phyloP scores from a whole-genome alignment of 176 grass and related monocot genomes.

The Secale cereale region DNA sequence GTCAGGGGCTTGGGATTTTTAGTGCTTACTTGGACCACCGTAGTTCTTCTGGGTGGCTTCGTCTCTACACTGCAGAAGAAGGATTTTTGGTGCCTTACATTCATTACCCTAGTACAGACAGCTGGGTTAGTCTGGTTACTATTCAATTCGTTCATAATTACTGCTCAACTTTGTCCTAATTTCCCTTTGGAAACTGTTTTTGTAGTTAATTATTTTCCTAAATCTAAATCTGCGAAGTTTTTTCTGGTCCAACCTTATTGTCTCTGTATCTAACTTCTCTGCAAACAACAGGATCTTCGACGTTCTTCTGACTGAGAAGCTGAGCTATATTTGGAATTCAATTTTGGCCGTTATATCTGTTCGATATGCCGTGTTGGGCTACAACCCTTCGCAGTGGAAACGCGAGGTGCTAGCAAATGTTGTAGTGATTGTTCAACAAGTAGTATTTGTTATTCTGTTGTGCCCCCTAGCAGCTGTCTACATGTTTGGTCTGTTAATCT shows the following conservation, averaged over 20 bases:
- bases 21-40: neutral
- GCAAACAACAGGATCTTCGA: neutral
- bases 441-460: neutral
- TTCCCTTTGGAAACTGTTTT: too few relatives aligned
- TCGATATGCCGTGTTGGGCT: neutral
- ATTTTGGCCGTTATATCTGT: fast-evolving
- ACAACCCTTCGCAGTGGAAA: neutral
- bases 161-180: neutral
- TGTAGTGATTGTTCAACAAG: fast-evolving
- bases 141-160: neutral
- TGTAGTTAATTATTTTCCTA: too few relatives aligned
- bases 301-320: neutral
- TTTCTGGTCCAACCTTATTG: neutral
- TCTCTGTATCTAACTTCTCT: neutral
- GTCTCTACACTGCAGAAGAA: neutral
- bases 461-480: neutral
- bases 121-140: neutral
- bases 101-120: neutral
- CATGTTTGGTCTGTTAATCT: neutral
- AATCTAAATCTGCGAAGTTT: too few relatives aligned
- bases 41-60: neutral
- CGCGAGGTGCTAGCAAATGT: neutral
- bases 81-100: neutral
- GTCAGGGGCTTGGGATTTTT: neutral
- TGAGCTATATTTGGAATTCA: neutral